Evolutionary conservation across 2,329 filamentous ascomycete species (phyloP), one percentile per base, ranked within the genome.

Genomic region (Metarhizium anisopliae): DNA sequence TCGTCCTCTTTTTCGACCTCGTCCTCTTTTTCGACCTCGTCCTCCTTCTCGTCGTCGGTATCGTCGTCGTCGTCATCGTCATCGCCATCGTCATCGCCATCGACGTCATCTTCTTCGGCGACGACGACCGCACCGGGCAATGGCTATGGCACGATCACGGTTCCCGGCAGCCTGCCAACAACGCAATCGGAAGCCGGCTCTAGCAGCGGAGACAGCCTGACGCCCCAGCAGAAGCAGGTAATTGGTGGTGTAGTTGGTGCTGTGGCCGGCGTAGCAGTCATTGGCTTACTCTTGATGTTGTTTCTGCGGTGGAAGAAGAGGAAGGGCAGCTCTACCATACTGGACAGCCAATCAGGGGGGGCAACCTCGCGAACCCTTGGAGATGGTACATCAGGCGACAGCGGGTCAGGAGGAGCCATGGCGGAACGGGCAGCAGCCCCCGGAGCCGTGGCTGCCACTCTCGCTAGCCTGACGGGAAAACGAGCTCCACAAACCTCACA

Each of bases 191-290:
- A 49, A 29, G 13, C 45, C 66, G 11, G 62, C 63, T 18, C 53
- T 6, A 61, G 63, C 5, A 58, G 62, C 16, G 58, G 58, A 53
- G 56, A 56, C 5, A 60, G 60, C 6, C 60, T 72, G 20, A 64
- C 70, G 2, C 59, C 64, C 1, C 65, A 69, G 52, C 65, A 72
- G 53, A 71, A 70, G 57, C 68, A 69, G 56, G 65, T 84, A 32
- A 79, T 82, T 7, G 81, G 81, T 0, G 76, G 81, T 36, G 79
- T 84, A 1, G 71, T 84, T 18, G 81, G 81, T 25, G 74, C 79
- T 45, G 66, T 86, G 36, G 82, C 83, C 16, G 83, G 82, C 18
- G 67, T 81, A 2, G 82, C 81, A 13, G 70, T 85, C 50, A 65
- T 86, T 51, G 67, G 81, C 4, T 65, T 85, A 4, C 65, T 84